Evolutionary conservation across 331 rosid species (phyloP).

Genomic region (Rosa hybrid): DNA sequence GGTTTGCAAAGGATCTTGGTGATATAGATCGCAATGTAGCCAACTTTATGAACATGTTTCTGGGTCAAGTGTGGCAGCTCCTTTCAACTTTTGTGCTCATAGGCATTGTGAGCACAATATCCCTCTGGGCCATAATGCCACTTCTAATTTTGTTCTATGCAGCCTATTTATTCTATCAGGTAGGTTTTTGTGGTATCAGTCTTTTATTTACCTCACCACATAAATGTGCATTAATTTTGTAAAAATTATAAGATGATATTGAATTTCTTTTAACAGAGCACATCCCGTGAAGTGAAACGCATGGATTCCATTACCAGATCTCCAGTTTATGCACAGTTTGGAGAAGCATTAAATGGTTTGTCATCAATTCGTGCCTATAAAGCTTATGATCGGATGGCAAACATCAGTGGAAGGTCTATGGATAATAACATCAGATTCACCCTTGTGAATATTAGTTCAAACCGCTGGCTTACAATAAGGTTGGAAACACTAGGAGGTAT

Average conservation of each 20-base stretch:
- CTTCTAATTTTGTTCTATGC: slow-evolving; percentile 76
- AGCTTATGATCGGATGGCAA: slow-evolving; percentile 76
- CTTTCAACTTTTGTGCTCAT: slow-evolving; percentile 85
- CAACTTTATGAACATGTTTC: slow-evolving; percentile 43
- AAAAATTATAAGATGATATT: neutral
- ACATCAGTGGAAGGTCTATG: slow-evolving; percentile 72
- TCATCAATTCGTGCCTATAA: slow-evolving; percentile 80
- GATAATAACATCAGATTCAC: slow-evolving; percentile 80
- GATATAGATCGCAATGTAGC: slow-evolving; percentile 79
- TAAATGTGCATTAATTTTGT: neutral
- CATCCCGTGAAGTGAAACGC: slow-evolving; percentile 84
- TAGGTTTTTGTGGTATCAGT: slow-evolving; percentile 17
- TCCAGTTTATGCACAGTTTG: slow-evolving; percentile 92
- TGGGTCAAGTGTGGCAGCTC: slow-evolving; percentile 81
- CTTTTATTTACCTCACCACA: neutral
- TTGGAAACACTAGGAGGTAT: slow-evolving; percentile 82
- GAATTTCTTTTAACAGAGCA: slow-evolving; percentile 50
- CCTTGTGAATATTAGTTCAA: slow-evolving; percentile 61
- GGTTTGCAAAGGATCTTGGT: slow-evolving; percentile 83
- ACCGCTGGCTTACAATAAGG: slow-evolving; percentile 74
- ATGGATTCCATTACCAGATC: slow-evolving; percentile 86
- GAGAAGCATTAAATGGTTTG: slow-evolving; percentile 85
- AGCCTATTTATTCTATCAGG: slow-evolving; percentile 87
- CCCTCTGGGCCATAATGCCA: slow-evolving; percentile 90
- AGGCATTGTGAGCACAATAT: slow-evolving; percentile 80